Base-by-base conservation (phyloP, 2,329 filamentous ascomycete species). In the Thielaviopsis musarum region DNA sequence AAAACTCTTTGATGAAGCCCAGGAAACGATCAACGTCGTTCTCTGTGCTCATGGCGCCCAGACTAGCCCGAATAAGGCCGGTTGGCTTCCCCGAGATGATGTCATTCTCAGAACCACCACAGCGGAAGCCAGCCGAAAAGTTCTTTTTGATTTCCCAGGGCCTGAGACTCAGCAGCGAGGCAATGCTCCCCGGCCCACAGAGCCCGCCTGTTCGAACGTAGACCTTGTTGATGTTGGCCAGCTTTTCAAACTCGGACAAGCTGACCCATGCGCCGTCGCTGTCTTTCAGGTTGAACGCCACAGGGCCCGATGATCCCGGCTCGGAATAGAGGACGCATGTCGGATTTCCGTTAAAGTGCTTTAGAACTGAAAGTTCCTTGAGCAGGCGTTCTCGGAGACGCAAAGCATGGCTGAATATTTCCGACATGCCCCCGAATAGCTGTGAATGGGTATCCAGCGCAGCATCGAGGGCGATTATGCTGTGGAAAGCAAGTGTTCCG, bases 101-200 rank as follows among this genome's bases (percentile, higher is more conserved):
- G 63, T 95, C 89, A 65, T 87, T 84, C 19, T 91, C 88, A 58
- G 54, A 57, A 24, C 82, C 80, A 6, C 90, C 91, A 69, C 93
- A 98, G 48, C 88, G 81, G 67, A 90, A 83, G 0, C 93, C 93
- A 1, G 85, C 81, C 0, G 86, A 88, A 66, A 93, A 95, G 68
- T 95, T 95, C 61, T 79, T 78, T 65, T 77, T 84, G 77, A 96
- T 84, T 67, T 97, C 90, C 80, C 84, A 86, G 0, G 88, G 82
- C 54, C 84, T 78, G 57, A 96, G 76, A 1, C 75, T 74, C n/a
- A 97, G 77, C 21, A 83, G 81, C 1, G 77, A 76, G 15, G 90
- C 85, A 61, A 95, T 80, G 1, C 90, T 90, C 10, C 91, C 93
- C 1, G 93, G 91, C 66, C 95, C 96, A 71, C 93, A 98, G 1